Evolutionary conservation across 2,329 filamentous ascomycete species (phyloP).

Genomic region (Penicillium sp.): DNA sequence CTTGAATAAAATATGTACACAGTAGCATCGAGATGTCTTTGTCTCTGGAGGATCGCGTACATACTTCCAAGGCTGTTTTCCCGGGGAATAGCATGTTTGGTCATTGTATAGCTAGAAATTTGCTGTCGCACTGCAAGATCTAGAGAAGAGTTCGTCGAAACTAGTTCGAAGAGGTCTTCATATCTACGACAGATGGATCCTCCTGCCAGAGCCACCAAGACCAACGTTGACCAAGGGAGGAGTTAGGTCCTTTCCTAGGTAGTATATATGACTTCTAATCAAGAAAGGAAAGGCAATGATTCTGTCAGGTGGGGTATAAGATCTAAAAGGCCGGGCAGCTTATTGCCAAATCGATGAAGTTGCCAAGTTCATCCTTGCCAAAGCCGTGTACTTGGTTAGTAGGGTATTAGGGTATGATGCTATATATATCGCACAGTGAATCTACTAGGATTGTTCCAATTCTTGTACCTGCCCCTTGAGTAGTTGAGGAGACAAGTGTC

Average conservation of each 20-base stretch:
- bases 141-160: too few species aligned
- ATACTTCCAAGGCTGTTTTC: too few species aligned
- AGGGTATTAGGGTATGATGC: not conserved
- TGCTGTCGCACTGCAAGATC: not conserved
- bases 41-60: too few species aligned
- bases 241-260: too few species aligned
- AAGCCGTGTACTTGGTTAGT: not conserved
- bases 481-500: not conserved
- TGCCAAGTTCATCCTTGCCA: not conserved
- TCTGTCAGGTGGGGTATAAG: not conserved
- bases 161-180: too few species aligned
- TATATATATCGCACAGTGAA: not conserved
- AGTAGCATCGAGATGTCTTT: not conserved
- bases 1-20: not conserved
- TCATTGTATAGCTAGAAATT: not conserved
- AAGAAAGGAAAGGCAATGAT: too few species aligned
- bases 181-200: too few species aligned
- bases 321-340: not conserved
- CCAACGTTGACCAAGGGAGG: too few species aligned
- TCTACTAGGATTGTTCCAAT: not conserved
- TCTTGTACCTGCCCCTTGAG: not conserved
- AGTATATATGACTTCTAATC: too few species aligned
- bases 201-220: too few species aligned
- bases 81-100: not conserved
- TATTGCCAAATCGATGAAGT: not conserved